Base-by-base conservation (phyloP, 2,329 filamentous ascomycete species). In the Sordariomycetes sp. region DNA sequence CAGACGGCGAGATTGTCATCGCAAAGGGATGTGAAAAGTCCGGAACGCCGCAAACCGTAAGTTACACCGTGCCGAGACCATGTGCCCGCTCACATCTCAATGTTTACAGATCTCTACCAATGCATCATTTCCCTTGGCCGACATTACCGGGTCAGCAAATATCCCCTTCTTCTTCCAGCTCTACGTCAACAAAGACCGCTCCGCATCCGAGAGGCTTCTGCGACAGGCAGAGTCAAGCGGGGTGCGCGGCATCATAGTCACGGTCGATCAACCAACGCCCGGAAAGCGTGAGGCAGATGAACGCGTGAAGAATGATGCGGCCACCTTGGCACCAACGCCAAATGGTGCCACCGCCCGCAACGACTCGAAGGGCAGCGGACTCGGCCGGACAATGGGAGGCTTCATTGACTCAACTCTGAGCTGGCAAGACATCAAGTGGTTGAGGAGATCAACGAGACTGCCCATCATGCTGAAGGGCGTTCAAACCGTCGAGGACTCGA, bases 381-480 rank as follows among this genome's bases (percentile, higher is more conserved):
- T n/a, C n/a, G n/a, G n/a, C n/a, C n/a, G n/a, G n/a, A n/a, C n/a
- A n/a, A n/a, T n/a, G n/a, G n/a, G 71, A 9, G 48, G 56, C 20
- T 72, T 71, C 54, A 66, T 81, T 46, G 75, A 79, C 48, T 46
- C 72, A 5, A 63, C 67, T n/a, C 57, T 76, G 12, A 64, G 83
- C 77, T 39, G 37, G 79, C 65, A 72, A 33, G 80, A 81, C 49
- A 61, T 82, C 3, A 58, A 66, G 8, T 84, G 79, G 76, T 49
- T 83, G 23, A 71, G 76, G 18, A 8, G 16, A 4, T 20, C 27
- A 7, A 61, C 67, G 64, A 49, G 55, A 64, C 34, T 65, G 75
- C 48, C 48, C 5, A 42, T 53, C 24, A 44, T 53, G 17, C 42
- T 48, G 12, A 52, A 52, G 37, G 50, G 50, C 12, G 47, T 55